Base-by-base conservation (phyloP, 169 alveolate genomes). In the Toxoplasma gondii region DNA sequence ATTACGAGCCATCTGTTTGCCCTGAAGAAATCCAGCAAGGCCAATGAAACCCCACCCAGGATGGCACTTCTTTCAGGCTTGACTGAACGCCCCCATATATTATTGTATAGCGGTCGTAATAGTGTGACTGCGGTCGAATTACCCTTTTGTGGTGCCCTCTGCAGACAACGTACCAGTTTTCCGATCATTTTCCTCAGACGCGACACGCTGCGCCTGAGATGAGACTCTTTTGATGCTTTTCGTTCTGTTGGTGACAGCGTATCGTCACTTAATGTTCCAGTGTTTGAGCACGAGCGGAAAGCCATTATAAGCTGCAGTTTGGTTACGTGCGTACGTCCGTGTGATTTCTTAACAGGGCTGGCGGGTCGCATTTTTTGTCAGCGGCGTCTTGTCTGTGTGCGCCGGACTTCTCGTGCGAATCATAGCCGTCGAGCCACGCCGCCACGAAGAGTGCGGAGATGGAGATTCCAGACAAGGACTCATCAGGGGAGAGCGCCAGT, bases 351-450 rank as follows among this genome's bases (percentile, higher is more conserved):
- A 34, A 54, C 91, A 94, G 94, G 96, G 96, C 10, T 94, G 96
- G 96, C 94, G 96, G 29, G 44, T 94, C 17, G 96, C 93, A 22
- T 94, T 91, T 69, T 82, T 91, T 43, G 43, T 92, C 24, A 83
- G 92, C 43, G 96, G 96, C 64, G 67, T 87, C 34, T 27, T 83
- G 44, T 94, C 96, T 16, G 86, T 83, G 69, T 64, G 82, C 39
- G 91, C 88, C n/a, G 96, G 94, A n/a, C 49, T 92, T 38, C 92
- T 91, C 44, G 93, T 92, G 67, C 91, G 87, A 43, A 39, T 88
- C 74, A 69, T 94, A 10, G 94, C 94, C 38, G 93, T 53, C 39
- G 96, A 94, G 92, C 96, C 96, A n/a, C 94, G 80, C 36, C 96
- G 96, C 29, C 67, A 80, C 39, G 58, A 41, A 45, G 91, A 10